phyloP scores from a whole-genome alignment of 805 yeast species.

The Priceomyces castillae region DNA sequence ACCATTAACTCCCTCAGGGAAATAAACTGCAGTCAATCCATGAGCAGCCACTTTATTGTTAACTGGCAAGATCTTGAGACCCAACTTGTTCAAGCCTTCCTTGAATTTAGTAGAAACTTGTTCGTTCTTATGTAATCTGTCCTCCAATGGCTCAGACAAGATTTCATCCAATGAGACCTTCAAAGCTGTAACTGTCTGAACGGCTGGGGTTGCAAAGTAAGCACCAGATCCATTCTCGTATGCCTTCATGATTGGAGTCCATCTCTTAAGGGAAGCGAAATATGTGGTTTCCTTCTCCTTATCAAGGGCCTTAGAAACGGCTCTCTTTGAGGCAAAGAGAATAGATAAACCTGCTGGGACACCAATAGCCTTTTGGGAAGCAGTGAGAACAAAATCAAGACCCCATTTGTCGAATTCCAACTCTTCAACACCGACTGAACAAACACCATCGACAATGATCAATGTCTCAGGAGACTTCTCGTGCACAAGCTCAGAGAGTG shows the following conservation, averaged over 20 bases:
- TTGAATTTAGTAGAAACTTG: conserved; percentile 66
- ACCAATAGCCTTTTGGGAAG: conserved; percentile 94
- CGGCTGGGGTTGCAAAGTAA: conserved; percentile 97
- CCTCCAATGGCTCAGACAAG: conserved; percentile 51
- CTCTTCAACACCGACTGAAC: conserved; percentile 88
- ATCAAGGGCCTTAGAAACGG: conserved; percentile 56
- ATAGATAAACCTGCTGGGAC: conserved; percentile 91
- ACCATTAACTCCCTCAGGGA: conserved; percentile 72
- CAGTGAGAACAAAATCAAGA: conserved; percentile 82
- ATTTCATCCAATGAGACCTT: conserved; percentile 74
- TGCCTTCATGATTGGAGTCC: conserved; percentile 87
- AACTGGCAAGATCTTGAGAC: conserved; percentile 68
- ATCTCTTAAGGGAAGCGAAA: conserved; percentile 72
- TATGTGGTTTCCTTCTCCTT: conserved; percentile 50
- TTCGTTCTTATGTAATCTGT: conserved; percentile 62
- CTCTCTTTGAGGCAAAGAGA: conserved; percentile 72
- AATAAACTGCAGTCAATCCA: conserved; percentile 82
- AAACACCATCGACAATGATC: conserved; percentile 89
- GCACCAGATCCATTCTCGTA: conserved; percentile 78
- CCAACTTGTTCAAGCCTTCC: conserved; percentile 50
- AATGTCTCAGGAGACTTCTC: conserved; percentile 73
- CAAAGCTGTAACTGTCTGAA: conserved; percentile 79
- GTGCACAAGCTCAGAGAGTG: conserved; percentile 60
- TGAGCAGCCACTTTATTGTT: conserved; percentile 66
- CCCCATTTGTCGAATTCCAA: conserved; percentile 88